phyloP scores from a whole-genome alignment of 73 alveolate genomes.

The Symbiodinium pilosum region DNA sequence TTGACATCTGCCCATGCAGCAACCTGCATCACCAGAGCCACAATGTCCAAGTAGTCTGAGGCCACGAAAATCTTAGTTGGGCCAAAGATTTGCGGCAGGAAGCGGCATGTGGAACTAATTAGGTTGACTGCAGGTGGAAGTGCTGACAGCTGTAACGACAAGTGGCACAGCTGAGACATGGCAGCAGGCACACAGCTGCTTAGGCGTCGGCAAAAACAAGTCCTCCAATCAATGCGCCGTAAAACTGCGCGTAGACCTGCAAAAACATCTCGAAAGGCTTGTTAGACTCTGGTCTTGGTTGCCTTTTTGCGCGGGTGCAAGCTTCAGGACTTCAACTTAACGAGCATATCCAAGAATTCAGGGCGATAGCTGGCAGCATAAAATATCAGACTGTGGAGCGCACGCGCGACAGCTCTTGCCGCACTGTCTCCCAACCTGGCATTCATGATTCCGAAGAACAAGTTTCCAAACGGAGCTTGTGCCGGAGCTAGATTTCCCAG shows the following conservation, averaged over 20 bases:
- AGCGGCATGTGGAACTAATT: no score
- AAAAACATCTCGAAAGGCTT: no score
- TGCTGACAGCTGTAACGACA: background rate
- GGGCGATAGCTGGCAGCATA: no score
- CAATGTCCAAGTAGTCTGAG: constrained; percentile 87
- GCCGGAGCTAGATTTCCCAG: no score
- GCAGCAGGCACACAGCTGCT: background rate
- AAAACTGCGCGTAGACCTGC: constrained; percentile 90
- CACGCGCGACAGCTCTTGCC: constrained; percentile 90
- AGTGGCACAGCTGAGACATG: background rate
- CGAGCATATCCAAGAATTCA: no score
- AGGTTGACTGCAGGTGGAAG: background rate
- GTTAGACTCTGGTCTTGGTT: no score
- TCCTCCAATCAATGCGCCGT: constrained; percentile 70
- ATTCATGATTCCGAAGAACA: no score
- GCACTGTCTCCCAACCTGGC: constrained; percentile 91
- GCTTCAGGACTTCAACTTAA: no score
- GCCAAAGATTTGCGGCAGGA: background rate
- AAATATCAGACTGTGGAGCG: no score
- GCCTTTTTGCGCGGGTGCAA: no score
- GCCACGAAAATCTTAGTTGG: constrained; percentile 43
- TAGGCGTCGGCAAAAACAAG: constrained; percentile 7
- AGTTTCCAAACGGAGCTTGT: no score
- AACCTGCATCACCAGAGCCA: constrained; percentile 79
- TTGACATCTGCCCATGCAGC: no score